These are phyloP conservation scores for Penicillium manginii DNA, from an alignment of 495 filamentous ascomycete species.

Conservation along the genomic window DNA sequence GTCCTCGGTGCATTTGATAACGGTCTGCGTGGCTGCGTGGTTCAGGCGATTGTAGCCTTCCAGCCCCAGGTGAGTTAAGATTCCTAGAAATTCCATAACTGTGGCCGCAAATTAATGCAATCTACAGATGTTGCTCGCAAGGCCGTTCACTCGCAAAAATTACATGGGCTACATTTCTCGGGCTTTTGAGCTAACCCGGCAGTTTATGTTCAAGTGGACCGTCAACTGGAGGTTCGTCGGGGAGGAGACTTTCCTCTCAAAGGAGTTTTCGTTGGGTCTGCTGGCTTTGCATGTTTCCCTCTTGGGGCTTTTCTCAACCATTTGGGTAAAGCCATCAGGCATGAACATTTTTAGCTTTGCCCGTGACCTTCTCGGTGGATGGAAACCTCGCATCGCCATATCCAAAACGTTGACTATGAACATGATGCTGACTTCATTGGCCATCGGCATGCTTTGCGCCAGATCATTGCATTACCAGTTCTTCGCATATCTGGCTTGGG, in stretches of 20 bases:
- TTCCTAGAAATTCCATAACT: conserved; percentile 1
- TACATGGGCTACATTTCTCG: conserved; percentile 71
- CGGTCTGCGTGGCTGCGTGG: conserved; percentile 63
- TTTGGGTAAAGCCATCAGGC: conserved; percentile 60
- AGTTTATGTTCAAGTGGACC: conserved; percentile 96
- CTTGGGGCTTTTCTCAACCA: conserved; percentile 61
- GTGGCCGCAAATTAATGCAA: neutral
- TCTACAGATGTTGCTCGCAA: conserved; percentile 62
- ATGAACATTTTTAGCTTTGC: conserved; percentile 53
- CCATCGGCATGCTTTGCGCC: conserved; percentile 87
- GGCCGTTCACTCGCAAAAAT: conserved; percentile 74
- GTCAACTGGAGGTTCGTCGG: conserved; percentile 96
- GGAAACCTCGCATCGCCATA: conserved; percentile 58
- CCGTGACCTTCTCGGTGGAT: conserved; percentile 54
- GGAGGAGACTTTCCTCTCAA: conserved; percentile 80
- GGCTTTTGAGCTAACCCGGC: conserved; percentile 86
- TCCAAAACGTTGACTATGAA: conserved; percentile 78
- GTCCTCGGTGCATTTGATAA: conserved; percentile 71
- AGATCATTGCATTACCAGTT: conserved; percentile 96
- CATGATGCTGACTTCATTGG: conserved; percentile 75
- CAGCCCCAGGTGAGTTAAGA: conserved; percentile 66
- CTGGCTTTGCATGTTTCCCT: conserved; percentile 69
- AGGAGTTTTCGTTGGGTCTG: conserved; percentile 67
- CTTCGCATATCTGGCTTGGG: conserved; percentile 90
- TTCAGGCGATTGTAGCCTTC: conserved; percentile 68